These are phyloP conservation scores for Obba rivulosa DNA, from an alignment of 768 basidiomycete genomes.

Conservation along the genomic window DNA sequence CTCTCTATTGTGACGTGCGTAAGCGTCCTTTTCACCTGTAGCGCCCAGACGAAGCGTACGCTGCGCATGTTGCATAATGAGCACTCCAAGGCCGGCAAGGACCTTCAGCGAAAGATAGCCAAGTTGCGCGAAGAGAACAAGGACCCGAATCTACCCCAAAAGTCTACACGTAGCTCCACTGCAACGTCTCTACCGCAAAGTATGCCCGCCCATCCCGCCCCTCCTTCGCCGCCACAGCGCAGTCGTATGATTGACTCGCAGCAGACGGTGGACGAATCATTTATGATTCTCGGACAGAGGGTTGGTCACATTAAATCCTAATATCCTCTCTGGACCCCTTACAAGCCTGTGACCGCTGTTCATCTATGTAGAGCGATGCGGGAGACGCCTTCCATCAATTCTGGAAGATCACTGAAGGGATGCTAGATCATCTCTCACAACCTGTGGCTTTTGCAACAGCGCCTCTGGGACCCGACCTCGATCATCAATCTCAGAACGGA, in stretches of 20 bases:
- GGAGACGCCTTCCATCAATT: conserved; percentile 86
- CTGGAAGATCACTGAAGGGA: conserved; percentile 84
- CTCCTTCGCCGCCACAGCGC: conserved; percentile 38
- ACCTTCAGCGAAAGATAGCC: conserved; percentile 64
- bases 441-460: conserved; percentile 79
- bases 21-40: background rate
- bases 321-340: background rate
- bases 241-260: conserved; percentile 43
- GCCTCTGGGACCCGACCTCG: conserved; percentile 49
- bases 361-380: conserved; percentile 42
- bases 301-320: conserved; percentile 34
- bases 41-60: conserved; percentile 65
- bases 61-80: conserved; percentile 71
- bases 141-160: conserved; percentile 71
- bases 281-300: conserved; percentile 81
- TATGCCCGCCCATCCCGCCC: conserved; percentile 22
- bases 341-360: background rate
- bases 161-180: conserved; percentile 29
- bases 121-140: conserved; percentile 73
- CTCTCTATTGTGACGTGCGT: background rate
- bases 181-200: conserved; percentile 10
- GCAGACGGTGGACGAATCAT: conserved; percentile 78
- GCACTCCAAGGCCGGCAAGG: conserved; percentile 64
- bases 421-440: conserved; percentile 82
- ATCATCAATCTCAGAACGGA: conserved; percentile 20